Conservation (phyloP, 164 flowering plant species). For the Nelumbo lutea region DNA sequence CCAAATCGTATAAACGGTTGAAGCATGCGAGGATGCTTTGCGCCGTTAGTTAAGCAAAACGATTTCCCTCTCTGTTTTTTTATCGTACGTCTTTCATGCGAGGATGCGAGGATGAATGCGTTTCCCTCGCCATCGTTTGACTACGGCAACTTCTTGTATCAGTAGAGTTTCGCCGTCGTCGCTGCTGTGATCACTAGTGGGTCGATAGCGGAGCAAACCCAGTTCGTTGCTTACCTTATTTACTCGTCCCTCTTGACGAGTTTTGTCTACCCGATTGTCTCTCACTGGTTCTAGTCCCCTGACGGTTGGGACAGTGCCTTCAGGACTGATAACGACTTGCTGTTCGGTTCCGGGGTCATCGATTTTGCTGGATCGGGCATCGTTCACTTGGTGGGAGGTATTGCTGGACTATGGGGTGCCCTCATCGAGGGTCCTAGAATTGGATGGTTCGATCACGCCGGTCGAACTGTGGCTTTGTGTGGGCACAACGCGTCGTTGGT, state of each 20-base stretch:
- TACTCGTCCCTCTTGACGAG: slow-evolving; percentile 30
- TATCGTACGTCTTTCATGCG: too few species aligned
- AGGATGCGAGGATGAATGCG: too few species aligned
- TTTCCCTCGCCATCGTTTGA: slow-evolving; percentile 17
- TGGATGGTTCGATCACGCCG: slow-evolving; percentile 19
- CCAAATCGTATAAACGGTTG: too few species aligned
- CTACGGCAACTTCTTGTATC: slow-evolving; percentile 11
- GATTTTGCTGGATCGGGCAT: slow-evolving; percentile 37
- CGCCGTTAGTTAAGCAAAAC: too few species aligned
- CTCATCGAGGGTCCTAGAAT: background rate
- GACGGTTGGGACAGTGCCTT: slow-evolving; percentile 32
- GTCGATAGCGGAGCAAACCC: slow-evolving; percentile 25
- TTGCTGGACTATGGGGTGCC: too few species aligned
- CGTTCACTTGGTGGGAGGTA: slow-evolving; percentile 17
- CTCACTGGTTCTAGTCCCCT: slow-evolving; percentile 30
- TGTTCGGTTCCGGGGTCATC: slow-evolving; percentile 30
- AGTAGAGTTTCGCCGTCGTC: slow-evolving; percentile 23
- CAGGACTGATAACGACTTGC: slow-evolving; percentile 3
- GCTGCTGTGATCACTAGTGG: slow-evolving; percentile 35
- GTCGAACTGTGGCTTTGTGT: slow-evolving; percentile 4
- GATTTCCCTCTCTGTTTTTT: too few species aligned
- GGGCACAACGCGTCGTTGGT: slow-evolving; percentile 33
- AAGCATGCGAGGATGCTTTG: too few species aligned
- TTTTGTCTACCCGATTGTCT: slow-evolving; percentile 29
- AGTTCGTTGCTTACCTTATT: slow-evolving; percentile 11